phyloP scores from a whole-genome alignment of 495 filamentous ascomycete genomes.

The Platismatia glauca region DNA sequence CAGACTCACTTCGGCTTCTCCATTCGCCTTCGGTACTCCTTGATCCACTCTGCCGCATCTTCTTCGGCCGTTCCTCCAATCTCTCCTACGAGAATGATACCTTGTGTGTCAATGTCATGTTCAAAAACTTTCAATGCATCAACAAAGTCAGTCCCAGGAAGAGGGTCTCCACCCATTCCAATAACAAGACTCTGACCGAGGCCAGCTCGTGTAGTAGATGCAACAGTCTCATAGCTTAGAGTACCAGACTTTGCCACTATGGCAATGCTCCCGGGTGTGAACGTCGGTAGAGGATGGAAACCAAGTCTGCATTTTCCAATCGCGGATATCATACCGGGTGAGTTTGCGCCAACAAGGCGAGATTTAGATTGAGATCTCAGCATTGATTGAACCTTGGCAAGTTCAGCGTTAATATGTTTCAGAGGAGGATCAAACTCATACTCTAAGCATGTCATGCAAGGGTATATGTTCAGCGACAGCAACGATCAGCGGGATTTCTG shows the following conservation, averaged over 20 bases:
- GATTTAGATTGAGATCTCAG: conserved; percentile 72
- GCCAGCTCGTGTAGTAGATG: conserved; percentile 69
- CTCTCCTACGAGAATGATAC: conserved; percentile 77
- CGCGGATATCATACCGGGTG: conserved; percentile 80
- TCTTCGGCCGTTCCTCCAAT: conserved; percentile 76
- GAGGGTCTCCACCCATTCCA: conserved; percentile 78
- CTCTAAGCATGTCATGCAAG: conserved; percentile 73
- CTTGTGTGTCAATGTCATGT: conserved; percentile 66
- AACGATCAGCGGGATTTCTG: conserved; percentile 78
- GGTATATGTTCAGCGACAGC: conserved; percentile 90
- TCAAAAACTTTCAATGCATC: conserved; percentile 69
- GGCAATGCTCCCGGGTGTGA: conserved; percentile 63
- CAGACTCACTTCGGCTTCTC: conserved; percentile 56
- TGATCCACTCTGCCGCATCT: conserved; percentile 74
- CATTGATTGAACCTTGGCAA: conserved; percentile 59
- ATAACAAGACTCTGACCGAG: conserved; percentile 81
- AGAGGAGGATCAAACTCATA: conserved; percentile 29
- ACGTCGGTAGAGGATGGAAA: conserved; percentile 75
- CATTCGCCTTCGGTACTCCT: conserved; percentile 51
- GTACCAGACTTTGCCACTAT: conserved; percentile 87
- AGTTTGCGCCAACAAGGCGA: conserved; percentile 76
- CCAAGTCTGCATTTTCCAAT: conserved; percentile 75
- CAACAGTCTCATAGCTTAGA: conserved; percentile 80
- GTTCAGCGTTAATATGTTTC: conserved; percentile 6
- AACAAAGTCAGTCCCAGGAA: conserved; percentile 73